Percentiles rank a stretch among this genome's conserved stretches.
Evolutionary conservation across 2,329 filamentous ascomycete species (phyloP).

Genomic region (Trichoderma sp.): DNA sequence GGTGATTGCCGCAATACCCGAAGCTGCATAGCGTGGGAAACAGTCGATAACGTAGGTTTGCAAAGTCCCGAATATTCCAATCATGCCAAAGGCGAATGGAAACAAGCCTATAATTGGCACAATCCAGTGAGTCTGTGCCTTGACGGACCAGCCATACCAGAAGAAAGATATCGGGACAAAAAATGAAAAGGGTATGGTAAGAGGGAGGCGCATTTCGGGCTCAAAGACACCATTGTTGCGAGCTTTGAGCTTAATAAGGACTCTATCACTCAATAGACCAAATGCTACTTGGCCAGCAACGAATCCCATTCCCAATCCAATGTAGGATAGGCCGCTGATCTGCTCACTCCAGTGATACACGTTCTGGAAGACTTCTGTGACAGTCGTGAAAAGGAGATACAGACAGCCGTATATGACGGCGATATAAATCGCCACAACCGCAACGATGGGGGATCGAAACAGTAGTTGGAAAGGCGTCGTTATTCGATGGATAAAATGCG

Average conservation of each 20-base stretch:
- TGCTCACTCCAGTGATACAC: slow-evolving; percentile 10
- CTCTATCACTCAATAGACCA: slow-evolving; percentile 43
- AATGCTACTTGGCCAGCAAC: slow-evolving; percentile 43
- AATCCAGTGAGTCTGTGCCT: slow-evolving; percentile 36
- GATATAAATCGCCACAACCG: slow-evolving; percentile 41
- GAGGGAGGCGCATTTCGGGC: slow-evolving; percentile 39
- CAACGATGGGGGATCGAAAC: slow-evolving; percentile 49
- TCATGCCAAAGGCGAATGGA: slow-evolving; percentile 9
- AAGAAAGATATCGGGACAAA: slow-evolving; percentile 38
- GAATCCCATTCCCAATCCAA: slow-evolving; percentile 49
- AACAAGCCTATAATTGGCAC: slow-evolving; percentile 33
- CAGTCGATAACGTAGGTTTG: slow-evolving; percentile 46
- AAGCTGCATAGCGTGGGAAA: slow-evolving; percentile 36
- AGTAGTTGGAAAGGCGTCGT: slow-evolving; percentile 53
- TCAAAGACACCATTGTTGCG: slow-evolving; percentile 14
- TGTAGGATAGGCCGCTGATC: slow-evolving; percentile 49
- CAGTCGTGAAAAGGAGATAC: slow-evolving; percentile 35
- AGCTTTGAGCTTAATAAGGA: slow-evolving; percentile 41
- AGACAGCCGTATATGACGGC: slow-evolving; percentile 11
- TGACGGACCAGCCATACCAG: slow-evolving; percentile 39
- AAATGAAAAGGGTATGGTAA: slow-evolving; percentile 36
- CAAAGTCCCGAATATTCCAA: slow-evolving; percentile 30
- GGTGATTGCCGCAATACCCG: slow-evolving; percentile 36
- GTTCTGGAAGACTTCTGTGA: slow-evolving; percentile 51
- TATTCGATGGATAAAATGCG: slow-evolving; percentile 47